Base-by-base conservation (phyloP, 495 filamentous ascomycete genomes). In the Amniculicola lignicola region DNA sequence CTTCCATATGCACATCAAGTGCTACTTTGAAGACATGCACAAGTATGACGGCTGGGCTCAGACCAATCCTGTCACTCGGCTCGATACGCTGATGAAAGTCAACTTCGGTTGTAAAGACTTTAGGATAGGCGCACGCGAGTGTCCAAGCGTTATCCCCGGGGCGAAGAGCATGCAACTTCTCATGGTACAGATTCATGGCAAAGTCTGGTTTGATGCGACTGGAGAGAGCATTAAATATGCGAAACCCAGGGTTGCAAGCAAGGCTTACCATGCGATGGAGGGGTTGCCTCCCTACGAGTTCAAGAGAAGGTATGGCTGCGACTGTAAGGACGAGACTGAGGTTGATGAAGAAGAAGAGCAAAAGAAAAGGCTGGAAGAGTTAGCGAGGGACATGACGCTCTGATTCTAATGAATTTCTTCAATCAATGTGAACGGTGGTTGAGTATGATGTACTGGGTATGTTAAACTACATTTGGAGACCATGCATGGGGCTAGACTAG, bases 41-140 rank as follows among this genome's bases (percentile, higher is more conserved):
- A 75, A 94, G 25, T 96, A 95, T 65, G 90, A 95, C 69, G 83
- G 81, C 0, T 95, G 87, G 67, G 93, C 93, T 1, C 90, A 87
- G 66, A 88, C 87, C 16, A 91, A 97, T 57, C 92, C 93, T 1
- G 87, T 74, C 3, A 84, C 80, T 0, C 77, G 73, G 38, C 72
- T 87, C 6, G 70, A 79, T 50, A 74, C 73, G 40, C 69, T 75
- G 25, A 64, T 87, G 45, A 67, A 70, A 0, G 70, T 68, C 33
- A 69, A 74, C 16, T 79, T 79, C 39, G 77, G 72, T 28, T 87
- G 83, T 67, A 66, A 51, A 6, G 69, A 82, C 16, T 83, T 77
- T 57, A 77, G 77, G 25, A 54, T 87, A 12, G 77, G 81, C 59
- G 69, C 79, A 0, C 72, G 71, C 12, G 73, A 81, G 27, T 55